Evolutionary conservation across 2,329 filamentous ascomycete genomes (phyloP), one percentile per base, ranked within the genome.

Genomic region (Colletotrichum agaves): DNA sequence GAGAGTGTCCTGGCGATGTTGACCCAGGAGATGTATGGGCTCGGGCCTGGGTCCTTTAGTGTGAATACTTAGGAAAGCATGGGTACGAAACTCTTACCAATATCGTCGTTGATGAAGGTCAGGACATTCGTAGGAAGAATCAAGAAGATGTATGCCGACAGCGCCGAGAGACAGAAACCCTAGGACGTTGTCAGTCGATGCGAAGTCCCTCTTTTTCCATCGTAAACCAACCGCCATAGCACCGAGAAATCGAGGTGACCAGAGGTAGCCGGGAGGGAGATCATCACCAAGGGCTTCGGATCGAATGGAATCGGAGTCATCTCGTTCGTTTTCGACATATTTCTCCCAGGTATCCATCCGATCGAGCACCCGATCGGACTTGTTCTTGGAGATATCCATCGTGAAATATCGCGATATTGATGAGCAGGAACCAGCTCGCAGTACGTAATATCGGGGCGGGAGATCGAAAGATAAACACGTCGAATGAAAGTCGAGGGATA

Each of bases 101-200:
- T 79, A 67, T 80, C 78, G 12, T 74, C 74, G 57, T 79, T 78
- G 67, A 79, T 79, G 53, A 76, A 73, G 3, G 61, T 66, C 47
- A 70, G 41, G 2, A 70, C 61, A 21, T 79, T 80, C 33, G 78
- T 79, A 12, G 78, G 78, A n/a, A 80, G 60, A 43, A 80, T 73
- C 23, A 80, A 59, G 63, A 79, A 80, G 60, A 80, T 73, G 61
- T 78, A 79, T 15, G 77, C 78, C 37, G 76, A 78, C 50, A 79
- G 76, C 58, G 78, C 75, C 6, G 78, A 78, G 7, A 80, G 71
- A 67, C 76, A 78, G 70, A 80, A 79, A 8, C 77, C 78, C 77
- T 79, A 21, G 7, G 15, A 21, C 71, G 41, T 68, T 60, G 56
- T 55, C 17, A 62, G 31, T 35, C 15, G 49, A 23, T 5, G 15